Evolutionary conservation across 2,329 filamentous ascomycete genomes (phyloP), one percentile per base, ranked within the genome.

Genomic region (Zymoseptoria tritici): DNA sequence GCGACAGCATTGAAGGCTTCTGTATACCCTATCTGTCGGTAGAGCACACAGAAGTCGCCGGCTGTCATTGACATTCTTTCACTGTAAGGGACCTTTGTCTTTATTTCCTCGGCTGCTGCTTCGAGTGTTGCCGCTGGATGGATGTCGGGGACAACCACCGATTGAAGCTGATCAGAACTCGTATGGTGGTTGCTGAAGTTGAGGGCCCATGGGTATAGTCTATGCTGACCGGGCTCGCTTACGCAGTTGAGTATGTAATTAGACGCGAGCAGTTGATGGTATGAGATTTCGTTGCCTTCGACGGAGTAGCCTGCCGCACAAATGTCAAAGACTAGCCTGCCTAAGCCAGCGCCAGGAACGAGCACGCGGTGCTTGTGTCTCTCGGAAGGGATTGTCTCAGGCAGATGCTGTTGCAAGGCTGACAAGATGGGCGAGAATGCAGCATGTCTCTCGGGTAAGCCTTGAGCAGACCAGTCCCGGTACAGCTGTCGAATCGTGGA

Each of bases 271-370:
- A 99, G 83, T 73, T 96, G 91, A 73, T 99, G 94, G 71, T 96
- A 97, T 2, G 92, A 97, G 62, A 97, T 96, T 75, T 99, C 79
- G 71, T 97, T 97, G 26, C 93, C 93, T 73, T 97, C 91, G 0
- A 85, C 83, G 9, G 83, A 77, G 73, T 86, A 95, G 9, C 94
- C 92, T 1, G 78, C 79, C 26, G 78, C 78, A 71, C 87, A 91
- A 13, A 97, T 79, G 52, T 99, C 94, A 69, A 95, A 96, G 0
- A 97, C 90, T 2, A 97, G 79, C 13, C 94, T 83, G 2, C 91
- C 94, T 2, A 99, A 79, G 0, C 94, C 94, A 3, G 93, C 92
- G 0, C 94, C 94, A 0, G 94, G 94, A 0, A 97, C 87, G 0
- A 99, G 81, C 0, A 99, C 85, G 52, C 80, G 84, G 54, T 89